Evolutionary conservation across 2,329 filamentous ascomycete species (phyloP).

Genomic region (Coniochaeta sp.): DNA sequence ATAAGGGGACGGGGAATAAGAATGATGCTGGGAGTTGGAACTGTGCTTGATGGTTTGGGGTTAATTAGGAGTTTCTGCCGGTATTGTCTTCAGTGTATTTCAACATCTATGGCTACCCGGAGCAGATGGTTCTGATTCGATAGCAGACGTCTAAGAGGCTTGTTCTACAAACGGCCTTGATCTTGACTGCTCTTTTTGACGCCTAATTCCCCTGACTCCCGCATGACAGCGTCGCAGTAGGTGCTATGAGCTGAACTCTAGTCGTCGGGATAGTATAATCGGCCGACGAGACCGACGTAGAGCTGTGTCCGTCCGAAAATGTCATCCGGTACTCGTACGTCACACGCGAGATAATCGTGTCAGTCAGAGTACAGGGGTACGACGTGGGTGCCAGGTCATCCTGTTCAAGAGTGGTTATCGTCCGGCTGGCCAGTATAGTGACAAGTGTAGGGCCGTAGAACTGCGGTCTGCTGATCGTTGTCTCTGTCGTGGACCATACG

Average conservation of each 20-base stretch:
- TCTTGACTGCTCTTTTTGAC: background rate
- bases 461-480: background rate
- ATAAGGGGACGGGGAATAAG: conserved; percentile 9
- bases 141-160: background rate
- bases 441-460: background rate
- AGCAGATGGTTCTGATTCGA: background rate
- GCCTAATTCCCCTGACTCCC: background rate
- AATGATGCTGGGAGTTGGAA: conserved; percentile 10
- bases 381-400: background rate
- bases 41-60: conserved; percentile 4
- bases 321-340: conserved; percentile 4
- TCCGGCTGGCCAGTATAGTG: background rate
- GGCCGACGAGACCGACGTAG: background rate
- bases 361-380: conserved; percentile 6
- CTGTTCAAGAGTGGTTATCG: background rate
- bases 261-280: conserved; percentile 1
- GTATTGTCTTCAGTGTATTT: background rate
- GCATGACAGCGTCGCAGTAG: background rate
- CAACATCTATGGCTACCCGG: no score
- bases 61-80: background rate
- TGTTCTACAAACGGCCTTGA: background rate
- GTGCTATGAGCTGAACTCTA: background rate
- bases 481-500: background rate
- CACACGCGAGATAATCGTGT: conserved; percentile 3
- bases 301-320: conserved; percentile 1